Conservation (phyloP, 768 basidiomycete species). For the Melanogaster broomeanus region DNA sequence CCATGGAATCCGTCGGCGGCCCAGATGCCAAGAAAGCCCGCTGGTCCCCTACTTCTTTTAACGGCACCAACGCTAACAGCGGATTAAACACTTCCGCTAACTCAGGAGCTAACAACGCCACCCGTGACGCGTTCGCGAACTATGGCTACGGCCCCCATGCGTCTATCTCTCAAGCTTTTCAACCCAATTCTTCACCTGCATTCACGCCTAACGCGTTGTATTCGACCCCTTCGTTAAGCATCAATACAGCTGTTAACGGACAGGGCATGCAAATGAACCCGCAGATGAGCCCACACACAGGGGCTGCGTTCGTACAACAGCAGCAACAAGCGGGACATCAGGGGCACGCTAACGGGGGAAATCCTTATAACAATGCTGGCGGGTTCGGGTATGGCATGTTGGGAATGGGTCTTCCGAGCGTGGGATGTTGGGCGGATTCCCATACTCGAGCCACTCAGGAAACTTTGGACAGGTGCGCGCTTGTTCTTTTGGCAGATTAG, state of each 20-base stretch:
- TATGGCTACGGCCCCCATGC: constrained; percentile 85
- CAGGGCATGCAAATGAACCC: constrained; percentile 46
- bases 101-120: constrained; percentile 34
- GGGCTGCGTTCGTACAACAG: constrained; percentile 52
- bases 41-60: constrained; percentile 73
- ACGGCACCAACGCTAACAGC: constrained; percentile 33
- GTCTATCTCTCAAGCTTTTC: constrained; percentile 57
- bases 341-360: constrained; percentile 48
- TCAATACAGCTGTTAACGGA: constrained; percentile 58
- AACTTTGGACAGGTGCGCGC: constrained; percentile 62
- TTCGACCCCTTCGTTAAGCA: constrained; percentile 67
- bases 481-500: neutral
- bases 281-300: constrained; percentile 71
- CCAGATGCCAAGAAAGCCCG: constrained; percentile 89
- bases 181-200: constrained; percentile 42
- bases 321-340: constrained; percentile 33
- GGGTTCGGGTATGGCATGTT: constrained; percentile 71
- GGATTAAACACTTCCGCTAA: constrained; percentile 39
- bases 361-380: constrained; percentile 53
- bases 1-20: constrained; percentile 81
- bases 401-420: constrained; percentile 76
- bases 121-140: constrained; percentile 78
- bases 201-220: constrained; percentile 66
- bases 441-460: constrained; percentile 70
- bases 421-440: constrained; percentile 73